phyloP scores from a whole-genome alignment of 1,139 yeast species.

The Hemisphaericaspora xylofermentans region DNA sequence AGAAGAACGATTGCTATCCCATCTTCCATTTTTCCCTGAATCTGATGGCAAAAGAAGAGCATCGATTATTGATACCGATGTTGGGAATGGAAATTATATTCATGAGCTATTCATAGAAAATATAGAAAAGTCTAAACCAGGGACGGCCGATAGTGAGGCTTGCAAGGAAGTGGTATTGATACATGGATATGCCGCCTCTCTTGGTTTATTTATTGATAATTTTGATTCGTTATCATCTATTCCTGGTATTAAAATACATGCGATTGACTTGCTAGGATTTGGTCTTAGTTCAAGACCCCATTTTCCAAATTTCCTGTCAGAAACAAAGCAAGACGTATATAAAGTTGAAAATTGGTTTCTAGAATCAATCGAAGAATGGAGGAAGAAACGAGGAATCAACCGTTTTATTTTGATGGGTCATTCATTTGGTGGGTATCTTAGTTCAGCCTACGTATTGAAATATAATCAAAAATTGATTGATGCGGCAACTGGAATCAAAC shows the following conservation, averaged over 20 bases:
- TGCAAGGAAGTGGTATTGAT: slow-evolving; percentile 39
- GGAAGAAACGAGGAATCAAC: slow-evolving; percentile 52
- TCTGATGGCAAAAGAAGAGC: slow-evolving; percentile 52
- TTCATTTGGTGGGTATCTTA: slow-evolving; percentile 88
- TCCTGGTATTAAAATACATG: slow-evolving; percentile 46
- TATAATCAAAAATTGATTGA: slow-evolving; percentile 42
- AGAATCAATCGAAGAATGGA: slow-evolving; percentile 85
- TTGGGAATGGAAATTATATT: slow-evolving; percentile 48
- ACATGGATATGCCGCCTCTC: slow-evolving; percentile 50
- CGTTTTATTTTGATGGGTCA: slow-evolving; percentile 81
- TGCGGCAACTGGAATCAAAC: slow-evolving; percentile 20
- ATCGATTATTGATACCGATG: slow-evolving; percentile 46
- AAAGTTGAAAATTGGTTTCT: slow-evolving; percentile 74
- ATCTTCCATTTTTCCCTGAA: slow-evolving; percentile 59
- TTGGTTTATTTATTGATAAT: slow-evolving; percentile 45
- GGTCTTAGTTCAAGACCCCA: slow-evolving; percentile 45
- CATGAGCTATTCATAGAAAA: slow-evolving; percentile 57
- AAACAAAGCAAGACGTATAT: slow-evolving; percentile 30
- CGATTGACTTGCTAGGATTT: slow-evolving; percentile 46
- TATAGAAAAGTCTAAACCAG: slow-evolving; percentile 24
- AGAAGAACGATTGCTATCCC: slow-evolving; percentile 38
- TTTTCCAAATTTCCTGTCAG: slow-evolving; percentile 33
- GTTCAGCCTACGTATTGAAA: slow-evolving; percentile 72
- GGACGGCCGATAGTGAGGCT: background rate
- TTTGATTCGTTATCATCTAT: slow-evolving; percentile 37